A percentile compares a stretch with the other conserved stretches of the same genome.
phyloP scores from a whole-genome alignment of 495 filamentous ascomycete genomes.

The Penicillium steckii region DNA sequence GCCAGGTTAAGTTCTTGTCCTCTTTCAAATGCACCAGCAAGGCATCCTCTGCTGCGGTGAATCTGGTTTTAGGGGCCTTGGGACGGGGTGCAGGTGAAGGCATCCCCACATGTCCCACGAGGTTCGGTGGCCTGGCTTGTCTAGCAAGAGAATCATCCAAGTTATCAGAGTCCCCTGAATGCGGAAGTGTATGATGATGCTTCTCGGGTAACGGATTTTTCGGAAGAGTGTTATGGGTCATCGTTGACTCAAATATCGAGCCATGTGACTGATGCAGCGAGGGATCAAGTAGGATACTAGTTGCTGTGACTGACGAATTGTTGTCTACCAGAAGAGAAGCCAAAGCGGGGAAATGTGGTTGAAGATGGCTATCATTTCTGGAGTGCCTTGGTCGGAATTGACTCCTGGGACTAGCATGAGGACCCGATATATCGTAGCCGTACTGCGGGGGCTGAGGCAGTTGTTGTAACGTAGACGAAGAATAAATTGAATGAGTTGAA shows the following conservation, averaged over 20 bases:
- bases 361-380: slow-evolving; percentile 10
- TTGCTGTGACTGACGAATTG: neutral
- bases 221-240: slow-evolving; percentile 15
- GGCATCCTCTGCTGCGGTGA: slow-evolving; percentile 84
- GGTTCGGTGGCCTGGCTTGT: slow-evolving; percentile 50
- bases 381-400: slow-evolving; percentile 29
- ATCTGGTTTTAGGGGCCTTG: slow-evolving; percentile 82
- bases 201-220: slow-evolving; percentile 38
- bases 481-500: slow-evolving; percentile 27
- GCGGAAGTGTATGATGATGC: slow-evolving; percentile 55
- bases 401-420: slow-evolving; percentile 34
- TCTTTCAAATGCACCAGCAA: slow-evolving; percentile 86
- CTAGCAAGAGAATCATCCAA: neutral
- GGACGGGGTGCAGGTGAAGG: slow-evolving; percentile 72
- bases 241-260: neutral
- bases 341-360: neutral
- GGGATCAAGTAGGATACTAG: neutral
- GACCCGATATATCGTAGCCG: slow-evolving; percentile 28
- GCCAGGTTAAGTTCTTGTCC: slow-evolving; percentile 89
- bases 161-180: neutral
- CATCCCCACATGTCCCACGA: slow-evolving; percentile 83
- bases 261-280: neutral
- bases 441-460: slow-evolving; percentile 35
- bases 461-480: slow-evolving; percentile 25
- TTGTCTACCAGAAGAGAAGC: neutral